A percentile compares a stretch with the other conserved stretches of the same genome.
Evolutionary conservation across 148 eudicot genomes (phyloP).

Genomic region (Chenopodium berlandieri): DNA sequence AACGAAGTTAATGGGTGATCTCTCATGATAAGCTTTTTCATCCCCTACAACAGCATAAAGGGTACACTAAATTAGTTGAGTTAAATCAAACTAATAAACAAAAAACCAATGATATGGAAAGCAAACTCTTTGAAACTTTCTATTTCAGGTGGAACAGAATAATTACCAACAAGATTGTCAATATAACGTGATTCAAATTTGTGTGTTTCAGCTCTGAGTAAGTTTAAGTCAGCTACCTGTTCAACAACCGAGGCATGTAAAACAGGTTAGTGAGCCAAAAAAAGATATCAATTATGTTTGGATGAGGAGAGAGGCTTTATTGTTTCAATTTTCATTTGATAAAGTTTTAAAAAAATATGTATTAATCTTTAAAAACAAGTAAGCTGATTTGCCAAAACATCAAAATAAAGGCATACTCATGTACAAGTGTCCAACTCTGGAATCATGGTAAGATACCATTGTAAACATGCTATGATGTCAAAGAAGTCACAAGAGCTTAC

Average conservation of each 20-base stretch:
- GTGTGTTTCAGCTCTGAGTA: slow-evolving; percentile 72
- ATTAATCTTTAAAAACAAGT: too few relatives aligned
- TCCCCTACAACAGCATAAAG: slow-evolving; percentile 46
- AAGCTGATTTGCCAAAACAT: neutral
- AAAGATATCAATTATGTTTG: neutral
- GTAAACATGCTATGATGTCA: neutral
- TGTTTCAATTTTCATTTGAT: too few relatives aligned
- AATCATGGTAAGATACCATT: neutral
- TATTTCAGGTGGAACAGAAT: neutral
- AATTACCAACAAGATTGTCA: slow-evolving; percentile 76
- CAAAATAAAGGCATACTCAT: neutral
- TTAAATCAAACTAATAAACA: neutral
- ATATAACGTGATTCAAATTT: slow-evolving; percentile 84
- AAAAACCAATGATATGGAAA: neutral
- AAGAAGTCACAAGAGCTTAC: neutral
- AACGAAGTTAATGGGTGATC: slow-evolving; percentile 82
- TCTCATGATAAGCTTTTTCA: slow-evolving; percentile 61
- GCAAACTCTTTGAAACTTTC: slow-evolving; percentile 4
- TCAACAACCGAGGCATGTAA: slow-evolving; percentile 13
- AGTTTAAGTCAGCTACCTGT: slow-evolving; percentile 74
- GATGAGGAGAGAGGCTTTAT: neutral
- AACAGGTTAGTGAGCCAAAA: neutral
- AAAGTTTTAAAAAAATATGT: too few relatives aligned
- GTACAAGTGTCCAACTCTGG: neutral
- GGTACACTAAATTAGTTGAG: neutral